Conservation (phyloP, 495 filamentous ascomycete genomes). For the Penicillium simplicissimum region DNA sequence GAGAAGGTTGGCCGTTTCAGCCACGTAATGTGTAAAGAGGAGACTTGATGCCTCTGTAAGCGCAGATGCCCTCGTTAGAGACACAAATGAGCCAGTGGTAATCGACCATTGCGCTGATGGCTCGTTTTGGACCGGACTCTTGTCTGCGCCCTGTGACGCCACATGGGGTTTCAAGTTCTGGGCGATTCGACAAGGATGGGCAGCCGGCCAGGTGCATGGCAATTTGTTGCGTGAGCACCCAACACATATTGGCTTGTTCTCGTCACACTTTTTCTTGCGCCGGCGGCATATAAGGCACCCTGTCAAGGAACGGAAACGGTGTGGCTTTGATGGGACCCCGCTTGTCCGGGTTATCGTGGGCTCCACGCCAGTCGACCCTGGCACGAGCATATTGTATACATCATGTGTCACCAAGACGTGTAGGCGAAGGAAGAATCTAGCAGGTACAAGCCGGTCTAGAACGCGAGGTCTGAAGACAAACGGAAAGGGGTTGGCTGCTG, state of each 20-base stretch:
- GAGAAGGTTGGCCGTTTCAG: not conserved
- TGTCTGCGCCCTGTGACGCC: not conserved
- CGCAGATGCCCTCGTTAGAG: not conserved
- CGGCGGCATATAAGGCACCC: not conserved
- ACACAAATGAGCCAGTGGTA: not conserved
- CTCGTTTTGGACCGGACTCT: not conserved
- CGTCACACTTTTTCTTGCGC: not conserved
- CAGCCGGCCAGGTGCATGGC: not conserved
- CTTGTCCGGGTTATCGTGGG: not conserved
- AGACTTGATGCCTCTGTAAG: not conserved
- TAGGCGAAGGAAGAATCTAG: not conserved
- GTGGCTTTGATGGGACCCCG: not conserved
- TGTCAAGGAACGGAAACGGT: not conserved
- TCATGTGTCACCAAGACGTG: not conserved
- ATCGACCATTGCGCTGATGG: not conserved
- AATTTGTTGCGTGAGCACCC: not conserved
- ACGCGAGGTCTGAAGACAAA: not conserved
- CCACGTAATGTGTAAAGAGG: not conserved
- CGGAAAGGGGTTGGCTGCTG: not conserved
- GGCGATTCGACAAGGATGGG: not conserved
- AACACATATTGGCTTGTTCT: not conserved
- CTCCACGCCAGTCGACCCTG: not conserved
- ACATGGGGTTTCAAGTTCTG: not conserved
- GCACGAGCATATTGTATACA: not conserved
- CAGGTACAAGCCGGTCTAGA: not conserved